Percentiles rank a stretch among this genome's conserved stretches.
Conservation (phyloP, 2,329 filamentous ascomycete species). For the Thelonectria discophora region DNA sequence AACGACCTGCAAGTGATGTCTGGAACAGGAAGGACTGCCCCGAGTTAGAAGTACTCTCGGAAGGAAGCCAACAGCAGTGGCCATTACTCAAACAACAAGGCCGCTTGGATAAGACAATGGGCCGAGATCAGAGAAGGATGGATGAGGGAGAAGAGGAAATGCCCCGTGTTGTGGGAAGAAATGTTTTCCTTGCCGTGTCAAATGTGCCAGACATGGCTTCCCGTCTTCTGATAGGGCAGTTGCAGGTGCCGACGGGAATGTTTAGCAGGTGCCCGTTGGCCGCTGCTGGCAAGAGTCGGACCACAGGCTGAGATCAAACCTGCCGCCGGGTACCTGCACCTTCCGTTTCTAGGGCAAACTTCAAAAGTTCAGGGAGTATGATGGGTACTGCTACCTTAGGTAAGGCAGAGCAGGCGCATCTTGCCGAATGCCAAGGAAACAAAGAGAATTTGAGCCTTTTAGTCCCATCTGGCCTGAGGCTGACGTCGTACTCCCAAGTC, state of each 20-base stretch:
- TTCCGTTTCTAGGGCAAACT: not conserved
- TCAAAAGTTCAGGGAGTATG: too few relatives aligned
- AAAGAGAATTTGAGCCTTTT: too few relatives aligned
- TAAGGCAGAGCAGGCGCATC: too few relatives aligned
- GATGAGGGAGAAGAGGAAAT: not conserved
- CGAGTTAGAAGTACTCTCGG: too few relatives aligned
- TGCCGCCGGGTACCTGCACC: not conserved
- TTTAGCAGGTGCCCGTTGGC: slow-evolving; percentile 11
- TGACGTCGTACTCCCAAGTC: too few relatives aligned
- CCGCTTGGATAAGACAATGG: not conserved
- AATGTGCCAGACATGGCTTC: not conserved
- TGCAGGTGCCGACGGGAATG: not conserved
- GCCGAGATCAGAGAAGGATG: not conserved
- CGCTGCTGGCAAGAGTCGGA: slow-evolving; percentile 3
- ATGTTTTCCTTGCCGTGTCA: not conserved
- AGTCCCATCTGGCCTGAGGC: too few relatives aligned
- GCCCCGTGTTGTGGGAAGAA: not conserved
- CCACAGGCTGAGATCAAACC: slow-evolving; percentile 1
- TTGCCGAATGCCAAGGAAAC: too few relatives aligned
- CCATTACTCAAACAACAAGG: too few relatives aligned
- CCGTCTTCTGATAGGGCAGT: not conserved
- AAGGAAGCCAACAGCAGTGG: too few relatives aligned
- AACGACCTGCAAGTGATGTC: too few relatives aligned
- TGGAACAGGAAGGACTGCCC: too few relatives aligned
- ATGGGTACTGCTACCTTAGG: too few relatives aligned